Conservation (phyloP, 2,329 filamentous ascomycete species). For the Trichophaea hybrida region DNA sequence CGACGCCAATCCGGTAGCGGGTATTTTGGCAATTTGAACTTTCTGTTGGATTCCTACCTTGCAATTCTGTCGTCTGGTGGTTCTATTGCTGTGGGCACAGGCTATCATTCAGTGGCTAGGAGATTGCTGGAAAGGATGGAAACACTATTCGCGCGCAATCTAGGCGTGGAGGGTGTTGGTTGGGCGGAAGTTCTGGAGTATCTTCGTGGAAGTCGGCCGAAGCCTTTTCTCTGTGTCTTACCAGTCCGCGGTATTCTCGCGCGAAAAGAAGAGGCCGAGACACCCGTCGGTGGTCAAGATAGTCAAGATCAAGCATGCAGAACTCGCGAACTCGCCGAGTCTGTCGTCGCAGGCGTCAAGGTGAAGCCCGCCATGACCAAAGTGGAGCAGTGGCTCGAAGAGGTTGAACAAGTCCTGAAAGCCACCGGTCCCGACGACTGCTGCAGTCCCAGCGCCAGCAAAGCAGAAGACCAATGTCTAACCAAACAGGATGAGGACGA, state of each 20-base stretch:
- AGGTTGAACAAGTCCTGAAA: constrained; percentile 19
- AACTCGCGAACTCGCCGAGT: constrained; percentile 19
- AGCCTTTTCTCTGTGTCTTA: constrained; percentile 21
- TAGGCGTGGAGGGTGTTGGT: constrained; percentile 69
- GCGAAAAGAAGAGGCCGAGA: neutral
- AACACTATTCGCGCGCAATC: constrained; percentile 83
- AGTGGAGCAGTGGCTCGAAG: constrained; percentile 23
- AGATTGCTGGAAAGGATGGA: constrained; percentile 79
- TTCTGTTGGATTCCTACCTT: constrained; percentile 69
- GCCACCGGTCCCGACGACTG: constrained; percentile 6
- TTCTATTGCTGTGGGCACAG: constrained; percentile 85
- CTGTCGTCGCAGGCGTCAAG: constrained; percentile 20
- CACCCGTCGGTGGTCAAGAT: constrained; percentile 16
- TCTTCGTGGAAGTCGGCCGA: constrained; percentile 49
- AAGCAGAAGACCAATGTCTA: neutral
- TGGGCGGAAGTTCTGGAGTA: constrained; percentile 95
- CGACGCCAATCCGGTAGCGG: constrained; percentile 11
- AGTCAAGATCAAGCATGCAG: neutral
- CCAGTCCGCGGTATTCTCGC: constrained; percentile 22
- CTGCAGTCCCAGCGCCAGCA: neutral
- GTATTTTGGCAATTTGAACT: constrained; percentile 20
- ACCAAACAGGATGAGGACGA: constrained; percentile 16
- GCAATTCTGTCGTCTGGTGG: constrained; percentile 69
- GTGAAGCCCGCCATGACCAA: constrained; percentile 17
- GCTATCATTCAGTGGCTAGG: constrained; percentile 85